Evolutionary conservation across 345 rosid genomes (phyloP).

Genomic region (Camelina laxa): DNA sequence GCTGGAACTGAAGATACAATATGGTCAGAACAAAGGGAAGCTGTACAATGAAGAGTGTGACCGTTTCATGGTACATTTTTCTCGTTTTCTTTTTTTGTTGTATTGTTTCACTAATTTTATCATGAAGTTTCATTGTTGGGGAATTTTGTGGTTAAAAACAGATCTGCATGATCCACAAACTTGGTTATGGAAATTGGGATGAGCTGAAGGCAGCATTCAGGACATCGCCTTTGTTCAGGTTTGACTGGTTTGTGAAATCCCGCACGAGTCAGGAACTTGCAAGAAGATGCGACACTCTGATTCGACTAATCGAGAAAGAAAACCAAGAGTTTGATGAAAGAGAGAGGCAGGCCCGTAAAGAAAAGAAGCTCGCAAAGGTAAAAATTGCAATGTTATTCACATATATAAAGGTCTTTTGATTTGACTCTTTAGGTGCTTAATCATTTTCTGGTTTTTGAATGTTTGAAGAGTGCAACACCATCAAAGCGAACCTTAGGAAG

Average conservation of each 20-base stretch:
- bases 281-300: slow-evolving; percentile 93
- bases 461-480: slow-evolving; percentile 58
- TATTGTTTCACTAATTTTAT: background rate
- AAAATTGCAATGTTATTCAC: background rate
- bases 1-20: slow-evolving; percentile 97
- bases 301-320: slow-evolving; percentile 96
- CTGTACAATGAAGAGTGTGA: slow-evolving; percentile 97
- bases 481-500: slow-evolving; percentile 73
- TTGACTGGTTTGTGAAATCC: slow-evolving; percentile 99
- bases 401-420: slow-evolving; percentile 8
- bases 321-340: slow-evolving; percentile 96
- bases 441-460: background rate
- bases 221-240: slow-evolving; percentile 87
- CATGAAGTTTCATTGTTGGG: background rate
- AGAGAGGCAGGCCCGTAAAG: slow-evolving; percentile 98
- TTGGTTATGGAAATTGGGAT: slow-evolving; percentile 99
- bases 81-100: background rate
- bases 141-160: slow-evolving; percentile 39
- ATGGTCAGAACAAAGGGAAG: slow-evolving; percentile 98
- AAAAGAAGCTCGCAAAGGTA: slow-evolving; percentile 98
- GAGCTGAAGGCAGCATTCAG: slow-evolving; percentile 98
- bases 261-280: slow-evolving; percentile 99
- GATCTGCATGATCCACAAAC: slow-evolving; percentile 99
- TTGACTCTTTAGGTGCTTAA: slow-evolving; percentile 14
- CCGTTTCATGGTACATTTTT: slow-evolving; percentile 73